These are phyloP conservation scores for Trichophyton benhamiae DNA, from an alignment of 2,329 filamentous ascomycete species.

Conservation along the genomic window DNA sequence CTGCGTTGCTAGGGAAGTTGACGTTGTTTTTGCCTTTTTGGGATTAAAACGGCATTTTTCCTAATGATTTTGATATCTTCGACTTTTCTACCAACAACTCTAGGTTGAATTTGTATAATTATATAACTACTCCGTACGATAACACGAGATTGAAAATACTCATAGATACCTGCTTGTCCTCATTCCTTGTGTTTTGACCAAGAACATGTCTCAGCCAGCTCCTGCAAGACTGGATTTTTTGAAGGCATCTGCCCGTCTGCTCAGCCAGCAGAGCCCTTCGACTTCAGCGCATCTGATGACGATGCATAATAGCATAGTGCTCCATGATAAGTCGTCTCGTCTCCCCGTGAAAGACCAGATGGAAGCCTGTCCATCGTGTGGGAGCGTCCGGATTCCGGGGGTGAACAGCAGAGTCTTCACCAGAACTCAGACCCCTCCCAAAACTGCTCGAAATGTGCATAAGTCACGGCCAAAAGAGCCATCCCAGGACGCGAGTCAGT, in stretches of 20 bases:
- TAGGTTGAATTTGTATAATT: not conserved
- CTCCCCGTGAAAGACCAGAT: constrained; percentile 24
- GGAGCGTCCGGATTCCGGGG: constrained; percentile 24
- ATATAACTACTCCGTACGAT: not conserved
- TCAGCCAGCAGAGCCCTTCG: constrained; percentile 25
- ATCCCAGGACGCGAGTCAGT: not conserved
- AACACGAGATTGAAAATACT: too few relatives aligned
- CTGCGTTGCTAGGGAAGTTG: not conserved
- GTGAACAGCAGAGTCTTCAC: constrained; percentile 22
- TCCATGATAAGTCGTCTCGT: constrained; percentile 22
- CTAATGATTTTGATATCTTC: not conserved
- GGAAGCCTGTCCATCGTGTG: constrained; percentile 30
- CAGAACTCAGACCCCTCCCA: constrained; percentile 12
- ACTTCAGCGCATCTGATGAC: constrained; percentile 31
- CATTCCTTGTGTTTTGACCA: not conserved
- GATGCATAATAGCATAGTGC: constrained; percentile 27
- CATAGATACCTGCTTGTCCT: too few relatives aligned
- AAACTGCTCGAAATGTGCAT: not conserved
- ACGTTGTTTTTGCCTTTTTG: not conserved
- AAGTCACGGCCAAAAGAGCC: not conserved
- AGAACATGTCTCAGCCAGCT: not conserved
- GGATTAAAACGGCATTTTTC: not conserved
- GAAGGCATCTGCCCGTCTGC: constrained; percentile 24
- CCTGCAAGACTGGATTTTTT: constrained; percentile 23
- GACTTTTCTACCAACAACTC: not conserved